Conservation (phyloP, 2,329 filamentous ascomycete species). For the Diaporthe helianthi region DNA sequence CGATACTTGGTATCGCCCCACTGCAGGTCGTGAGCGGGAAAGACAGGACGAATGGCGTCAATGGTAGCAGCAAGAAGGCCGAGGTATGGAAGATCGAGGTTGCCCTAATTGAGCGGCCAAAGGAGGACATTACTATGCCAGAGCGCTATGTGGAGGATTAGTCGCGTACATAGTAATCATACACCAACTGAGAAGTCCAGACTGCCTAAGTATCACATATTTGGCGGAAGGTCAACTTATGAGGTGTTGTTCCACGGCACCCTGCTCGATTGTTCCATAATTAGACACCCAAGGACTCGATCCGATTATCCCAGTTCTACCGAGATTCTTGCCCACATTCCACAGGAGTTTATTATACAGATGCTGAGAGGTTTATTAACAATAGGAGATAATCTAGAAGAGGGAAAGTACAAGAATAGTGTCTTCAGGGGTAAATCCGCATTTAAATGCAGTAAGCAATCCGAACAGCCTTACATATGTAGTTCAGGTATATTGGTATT, state of each 20-base stretch:
- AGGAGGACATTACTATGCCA: conserved; percentile 75
- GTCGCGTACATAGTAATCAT: background rate
- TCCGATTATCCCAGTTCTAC: too few relatives aligned
- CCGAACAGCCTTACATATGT: background rate
- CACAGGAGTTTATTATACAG: background rate
- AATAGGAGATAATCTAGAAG: background rate
- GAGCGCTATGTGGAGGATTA: background rate
- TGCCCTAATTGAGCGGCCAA: conserved; percentile 84
- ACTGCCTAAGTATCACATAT: background rate
- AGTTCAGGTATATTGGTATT: background rate
- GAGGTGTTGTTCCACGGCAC: too few relatives aligned
- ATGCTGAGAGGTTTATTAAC: too few relatives aligned
- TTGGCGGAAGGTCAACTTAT: background rate
- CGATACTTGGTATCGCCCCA: conserved; percentile 78
- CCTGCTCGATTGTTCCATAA: too few relatives aligned
- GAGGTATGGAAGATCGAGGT: conserved; percentile 67
- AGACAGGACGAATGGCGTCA: conserved; percentile 37
- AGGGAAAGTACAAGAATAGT: background rate
- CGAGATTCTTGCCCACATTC: background rate
- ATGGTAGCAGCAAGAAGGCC: conserved; percentile 29
- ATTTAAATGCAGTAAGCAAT: background rate
- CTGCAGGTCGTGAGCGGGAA: conserved; percentile 46
- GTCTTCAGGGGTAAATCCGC: background rate
- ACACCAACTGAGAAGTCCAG: background rate
- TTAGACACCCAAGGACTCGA: too few relatives aligned